phyloP scores from a whole-genome alignment of 805 yeast species.

The Yamadazyma endophytica region DNA sequence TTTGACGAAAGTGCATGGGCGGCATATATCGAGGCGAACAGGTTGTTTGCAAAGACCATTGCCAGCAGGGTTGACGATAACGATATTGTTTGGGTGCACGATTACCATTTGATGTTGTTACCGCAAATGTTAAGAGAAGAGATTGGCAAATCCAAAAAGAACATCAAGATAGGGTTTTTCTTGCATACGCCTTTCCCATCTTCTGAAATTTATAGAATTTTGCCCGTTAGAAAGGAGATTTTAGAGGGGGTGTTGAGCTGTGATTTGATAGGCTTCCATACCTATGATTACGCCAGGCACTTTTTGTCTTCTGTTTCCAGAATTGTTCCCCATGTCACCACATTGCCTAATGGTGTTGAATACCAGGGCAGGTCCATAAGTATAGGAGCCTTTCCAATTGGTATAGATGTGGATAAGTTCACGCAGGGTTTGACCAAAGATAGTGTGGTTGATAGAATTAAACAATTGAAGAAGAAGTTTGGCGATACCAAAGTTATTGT shows the following conservation, averaged over 20 bases:
- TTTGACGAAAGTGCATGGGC: conserved; percentile 98
- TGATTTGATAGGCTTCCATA: conserved; percentile 94
- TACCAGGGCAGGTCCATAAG: conserved; percentile 71
- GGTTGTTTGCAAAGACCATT: conserved; percentile 71
- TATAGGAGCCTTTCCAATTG: conserved; percentile 98
- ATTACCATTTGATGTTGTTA: conserved; percentile 91
- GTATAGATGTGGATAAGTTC: conserved; percentile 93
- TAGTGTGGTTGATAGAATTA: conserved; percentile 62
- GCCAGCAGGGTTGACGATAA: conserved; percentile 68
- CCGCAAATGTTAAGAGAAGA: conserved; percentile 81
- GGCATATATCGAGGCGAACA: conserved; percentile 91
- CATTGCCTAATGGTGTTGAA: conserved; percentile 88
- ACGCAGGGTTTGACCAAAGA: conserved; percentile 67
- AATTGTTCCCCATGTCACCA: conserved; percentile 66
- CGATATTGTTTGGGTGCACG: conserved; percentile 97
- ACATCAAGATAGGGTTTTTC: conserved; percentile 85
- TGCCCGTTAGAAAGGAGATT: conserved; percentile 93
- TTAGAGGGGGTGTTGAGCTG: conserved; percentile 89
- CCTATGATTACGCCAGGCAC: conserved; percentile 98
- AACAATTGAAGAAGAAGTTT: conserved; percentile 54
- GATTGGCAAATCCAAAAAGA: conserved; percentile 43
- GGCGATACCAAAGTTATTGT: conserved; percentile 85
- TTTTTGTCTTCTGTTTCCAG: conserved; percentile 86
- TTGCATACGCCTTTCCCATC: conserved; percentile 98
- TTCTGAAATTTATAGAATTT: conserved; percentile 89